phyloP scores from a whole-genome alignment of 176 grass and related monocot species.

The Pontederia paniculata region DNA sequence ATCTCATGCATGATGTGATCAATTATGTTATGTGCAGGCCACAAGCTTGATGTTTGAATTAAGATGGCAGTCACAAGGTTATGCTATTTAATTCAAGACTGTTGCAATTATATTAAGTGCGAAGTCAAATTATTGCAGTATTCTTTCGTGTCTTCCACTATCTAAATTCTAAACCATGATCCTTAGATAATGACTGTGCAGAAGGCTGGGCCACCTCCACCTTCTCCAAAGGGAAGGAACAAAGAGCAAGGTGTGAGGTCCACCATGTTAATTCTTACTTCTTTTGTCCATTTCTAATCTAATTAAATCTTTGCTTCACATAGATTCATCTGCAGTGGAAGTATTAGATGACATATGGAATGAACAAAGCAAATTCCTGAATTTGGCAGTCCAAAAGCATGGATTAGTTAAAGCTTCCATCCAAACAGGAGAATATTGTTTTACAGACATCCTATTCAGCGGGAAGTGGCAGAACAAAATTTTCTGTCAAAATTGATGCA shows the following conservation, averaged over 20 bases:
- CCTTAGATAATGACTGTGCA: neutral
- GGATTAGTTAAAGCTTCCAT: too few species aligned
- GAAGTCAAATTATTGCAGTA: neutral
- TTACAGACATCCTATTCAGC: too few species aligned
- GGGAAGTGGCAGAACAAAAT: too few species aligned
- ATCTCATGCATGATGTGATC: conserved; percentile 10
- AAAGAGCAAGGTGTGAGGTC: neutral
- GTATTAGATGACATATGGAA: neutral
- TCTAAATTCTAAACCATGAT: neutral
- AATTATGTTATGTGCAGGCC: neutral
- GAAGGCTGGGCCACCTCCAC: conserved; percentile 1
- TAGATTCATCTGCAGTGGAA: neutral
- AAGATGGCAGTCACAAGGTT: neutral
- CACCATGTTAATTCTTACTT: conserved; percentile 8
- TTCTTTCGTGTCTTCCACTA: conserved; percentile 11
- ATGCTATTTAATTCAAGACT: neutral
- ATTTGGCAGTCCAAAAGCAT: too few species aligned
- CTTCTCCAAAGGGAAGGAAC: neutral
- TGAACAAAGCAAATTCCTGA: too few species aligned
- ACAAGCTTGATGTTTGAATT: conserved; percentile 5
- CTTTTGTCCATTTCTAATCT: neutral
- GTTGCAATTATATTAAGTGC: neutral
- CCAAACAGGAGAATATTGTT: too few species aligned
- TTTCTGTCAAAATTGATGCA: too few species aligned
- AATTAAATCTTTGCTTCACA: neutral